Base-by-base conservation (phyloP, 139 green algal species). In the Coelastrella sp. region DNA sequence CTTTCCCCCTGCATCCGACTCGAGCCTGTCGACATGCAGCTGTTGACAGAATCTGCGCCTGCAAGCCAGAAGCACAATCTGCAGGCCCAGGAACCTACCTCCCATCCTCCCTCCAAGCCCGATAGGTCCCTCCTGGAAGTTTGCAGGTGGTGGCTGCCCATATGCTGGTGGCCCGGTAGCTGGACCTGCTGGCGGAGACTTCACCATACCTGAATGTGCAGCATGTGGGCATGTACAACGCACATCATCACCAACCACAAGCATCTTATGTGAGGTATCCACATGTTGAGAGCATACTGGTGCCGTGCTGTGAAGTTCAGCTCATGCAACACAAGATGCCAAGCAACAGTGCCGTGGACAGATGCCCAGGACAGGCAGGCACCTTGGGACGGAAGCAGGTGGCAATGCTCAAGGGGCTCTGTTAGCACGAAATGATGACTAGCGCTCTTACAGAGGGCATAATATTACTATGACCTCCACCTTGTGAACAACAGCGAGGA, bases 201-300 rank as follows among this genome's bases (percentile, higher is more conserved):
- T 92, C 83, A 94, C 93, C 91, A 92, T 92, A 11, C 85, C 82
- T 87, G 80, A n/a, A 84, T 13, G 5, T 57, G 79, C 78, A 84
- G 47, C 56, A 84, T 84, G 76, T 71, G 8, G 32, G 7, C 4
- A 19, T 11, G 8, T 56, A 83, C 19, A 84, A 5, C 47, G 58
- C 32, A 47, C 32, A 47, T 47, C 32, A 47, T 47, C 32, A 47
- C 32, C 32, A 47, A 47, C 32, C 32, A 47, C 32, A 47, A 47
- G 32, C 32, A 47, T 47, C 32, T 47, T 47, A 47, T 47, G 32
- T 47, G 32, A 47, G 32, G 32, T 47, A 47, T 47, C 32, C 32
- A 66, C n/a, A 80, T 58, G 7, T 57, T 58, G 74, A 57, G 7
- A 80, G 74, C 74, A 80, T 22, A 80, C 74, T 59, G 71, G 61